Base-by-base conservation (phyloP, 371 early-diverging fungal species). In the Mortierella sp. region DNA sequence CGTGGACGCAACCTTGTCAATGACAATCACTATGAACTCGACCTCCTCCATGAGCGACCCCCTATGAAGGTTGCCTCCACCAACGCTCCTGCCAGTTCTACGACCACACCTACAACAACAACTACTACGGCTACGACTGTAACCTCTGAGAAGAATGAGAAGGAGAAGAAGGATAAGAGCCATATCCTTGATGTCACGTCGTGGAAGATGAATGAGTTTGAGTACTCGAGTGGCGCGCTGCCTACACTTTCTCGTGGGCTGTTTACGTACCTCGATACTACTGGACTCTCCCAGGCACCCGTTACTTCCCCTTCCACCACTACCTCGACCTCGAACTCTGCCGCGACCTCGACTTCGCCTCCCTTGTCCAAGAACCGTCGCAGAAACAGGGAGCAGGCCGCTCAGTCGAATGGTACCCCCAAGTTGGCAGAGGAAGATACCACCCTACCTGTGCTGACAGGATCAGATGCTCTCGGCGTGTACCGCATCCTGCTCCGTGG, bases 241-340 rank as follows among this genome's bases (percentile, higher is more conserved):
- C 97, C 97, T 12, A 94, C 95, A 21, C 87, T 91, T 80, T 96
- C 97, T 6, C 92, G 98, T 44, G 98, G 98, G 0, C 81, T 98
- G 32, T 98, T 98, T 81, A 94, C 96, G 2, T 88, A 91, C 71
- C 77, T 78, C 27, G 82, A 85, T 21, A 55, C 71, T 1, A 27
- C 75, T n/a, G 65, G 21, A 8, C 2, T 35, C 3, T 24, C 65
- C 38, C 38, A 65, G 24, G 3, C 44, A 3, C 38, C 71, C 4
- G 27, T 11, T 38, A 27, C 46, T 2, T 27, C 46, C 43, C 44
- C 43, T 43, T n/a, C 71, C 29, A n/a, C 46, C 8, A 24, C 46
- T 1, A 72, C 49, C 14, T 24, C 46, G 16, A 18, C 72, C 43
- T 35, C 44, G 16, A 16, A 18, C 38, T 70, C 71, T 32, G 43